A percentile compares a stretch with the other conserved stretches of the same genome.
phyloP scores from a whole-genome alignment of 2,329 filamentous ascomycete genomes.

The Arthrobotrys iridis region DNA sequence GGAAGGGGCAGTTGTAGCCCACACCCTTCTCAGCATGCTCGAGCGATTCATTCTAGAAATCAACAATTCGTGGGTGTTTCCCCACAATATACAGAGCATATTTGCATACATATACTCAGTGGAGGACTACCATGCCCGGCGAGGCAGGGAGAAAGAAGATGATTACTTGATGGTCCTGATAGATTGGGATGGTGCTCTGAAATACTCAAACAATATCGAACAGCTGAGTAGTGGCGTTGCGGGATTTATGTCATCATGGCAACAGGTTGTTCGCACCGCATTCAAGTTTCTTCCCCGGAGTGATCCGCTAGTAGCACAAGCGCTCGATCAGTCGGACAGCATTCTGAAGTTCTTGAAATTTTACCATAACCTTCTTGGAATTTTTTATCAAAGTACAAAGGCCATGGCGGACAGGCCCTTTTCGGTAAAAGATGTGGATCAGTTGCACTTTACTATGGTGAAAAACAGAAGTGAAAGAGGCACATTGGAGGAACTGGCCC shows the following conservation, averaged over 20 bases:
- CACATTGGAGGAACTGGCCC: neutral
- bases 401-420: neutral
- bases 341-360: slow-evolving; percentile 1
- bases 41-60: neutral
- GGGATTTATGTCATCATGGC: neutral
- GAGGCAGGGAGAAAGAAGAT: neutral
- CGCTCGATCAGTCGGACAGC: neutral
- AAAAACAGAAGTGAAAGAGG: neutral
- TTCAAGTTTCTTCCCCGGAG: slow-evolving; percentile 15
- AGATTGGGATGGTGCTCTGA: neutral
- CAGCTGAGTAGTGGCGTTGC: neutral
- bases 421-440: neutral
- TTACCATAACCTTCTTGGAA: neutral
- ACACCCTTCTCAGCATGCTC: neutral
- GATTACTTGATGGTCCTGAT: neutral
- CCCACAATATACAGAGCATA: neutral
- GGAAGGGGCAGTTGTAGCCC: neutral
- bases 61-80: neutral
- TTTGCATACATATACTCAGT: slow-evolving; percentile 5
- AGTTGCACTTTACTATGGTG: neutral
- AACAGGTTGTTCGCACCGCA: neutral
- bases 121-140: neutral
- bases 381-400: neutral
- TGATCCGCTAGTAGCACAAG: neutral
- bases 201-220: neutral